Conservation (phyloP, 768 basidiomycete genomes). For the Tricholoma bakamatsutake region DNA sequence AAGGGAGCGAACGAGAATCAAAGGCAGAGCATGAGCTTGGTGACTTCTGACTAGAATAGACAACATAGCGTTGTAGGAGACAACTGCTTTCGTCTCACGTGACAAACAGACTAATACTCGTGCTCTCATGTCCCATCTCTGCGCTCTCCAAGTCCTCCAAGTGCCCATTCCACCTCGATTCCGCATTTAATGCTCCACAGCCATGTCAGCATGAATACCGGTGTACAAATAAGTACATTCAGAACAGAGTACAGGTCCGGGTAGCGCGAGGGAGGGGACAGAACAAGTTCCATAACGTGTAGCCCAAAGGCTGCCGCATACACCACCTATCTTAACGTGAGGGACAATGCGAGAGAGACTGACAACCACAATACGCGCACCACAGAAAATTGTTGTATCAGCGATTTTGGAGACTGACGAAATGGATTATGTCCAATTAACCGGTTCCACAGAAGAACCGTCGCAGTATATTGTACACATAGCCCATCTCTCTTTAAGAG, state of each 20-base stretch:
- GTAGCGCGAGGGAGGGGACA: slow-evolving; percentile 66
- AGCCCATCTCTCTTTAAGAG: slow-evolving; percentile 75
- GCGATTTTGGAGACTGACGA: slow-evolving; percentile 35
- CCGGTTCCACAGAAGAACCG: slow-evolving; percentile 75
- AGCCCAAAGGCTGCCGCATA: slow-evolving; percentile 51
- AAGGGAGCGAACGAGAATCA: slow-evolving; percentile 31
- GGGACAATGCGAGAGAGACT: slow-evolving; percentile 10
- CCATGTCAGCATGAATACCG: slow-evolving; percentile 80
- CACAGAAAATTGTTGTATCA: slow-evolving; percentile 48
- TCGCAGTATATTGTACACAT: slow-evolving; percentile 64
- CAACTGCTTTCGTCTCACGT: too few relatives aligned
- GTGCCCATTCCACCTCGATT: slow-evolving; percentile 75
- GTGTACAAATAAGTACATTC: slow-evolving; percentile 77
- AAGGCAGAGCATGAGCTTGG: slow-evolving; percentile 17
- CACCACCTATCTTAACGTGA: slow-evolving; percentile 32
- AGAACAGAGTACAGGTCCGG: slow-evolving; percentile 84
- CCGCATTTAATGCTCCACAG: slow-evolving; percentile 84
- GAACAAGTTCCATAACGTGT: slow-evolving; percentile 57
- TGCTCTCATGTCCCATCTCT: too few relatives aligned
- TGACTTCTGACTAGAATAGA: slow-evolving; percentile 6
- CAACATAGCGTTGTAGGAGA: slow-evolving; percentile 4
- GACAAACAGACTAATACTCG: too few relatives aligned
- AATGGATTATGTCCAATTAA: slow-evolving; percentile 75
- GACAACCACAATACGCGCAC: slow-evolving; percentile 30
- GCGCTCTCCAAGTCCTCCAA: slow-evolving; percentile 43